Percentiles rank a stretch among this genome's conserved stretches.
Evolutionary conservation across 2,329 filamentous ascomycete genomes (phyloP).

Genomic region (Bipolaris cookei): DNA sequence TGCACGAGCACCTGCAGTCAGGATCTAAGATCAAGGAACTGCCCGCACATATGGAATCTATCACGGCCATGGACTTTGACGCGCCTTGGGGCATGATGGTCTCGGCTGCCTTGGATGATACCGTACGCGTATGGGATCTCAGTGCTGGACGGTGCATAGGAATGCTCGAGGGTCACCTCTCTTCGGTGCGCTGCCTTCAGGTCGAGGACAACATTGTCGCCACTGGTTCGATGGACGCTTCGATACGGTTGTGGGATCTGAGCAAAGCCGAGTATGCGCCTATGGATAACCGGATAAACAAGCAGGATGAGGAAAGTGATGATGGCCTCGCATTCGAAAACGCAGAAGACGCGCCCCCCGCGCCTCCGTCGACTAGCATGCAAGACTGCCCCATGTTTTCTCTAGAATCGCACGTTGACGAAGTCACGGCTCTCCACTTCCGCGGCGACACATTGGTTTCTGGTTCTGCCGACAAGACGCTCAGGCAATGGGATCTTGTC

Average conservation of each 20-base stretch:
- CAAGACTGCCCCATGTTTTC: slow-evolving; percentile 88
- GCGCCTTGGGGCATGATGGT: slow-evolving; percentile 96
- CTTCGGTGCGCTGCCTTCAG: slow-evolving; percentile 89
- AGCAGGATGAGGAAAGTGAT: slow-evolving; percentile 51
- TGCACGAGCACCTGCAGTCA: slow-evolving; percentile 93
- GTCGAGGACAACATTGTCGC: slow-evolving; percentile 95
- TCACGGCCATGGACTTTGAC: slow-evolving; percentile 94
- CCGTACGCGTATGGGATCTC: slow-evolving; percentile 93
- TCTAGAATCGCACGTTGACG: slow-evolving; percentile 87
- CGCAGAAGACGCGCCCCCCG: slow-evolving; percentile 72
- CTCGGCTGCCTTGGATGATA: slow-evolving; percentile 89
- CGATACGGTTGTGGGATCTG: slow-evolving; percentile 92
- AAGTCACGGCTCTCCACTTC: slow-evolving; percentile 94
- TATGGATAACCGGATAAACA: slow-evolving; percentile 61
- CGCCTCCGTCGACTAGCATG: slow-evolving; percentile 75
- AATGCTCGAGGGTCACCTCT: slow-evolving; percentile 88
- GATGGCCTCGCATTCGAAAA: slow-evolving; percentile 75
- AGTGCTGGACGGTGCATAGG: slow-evolving; percentile 93
- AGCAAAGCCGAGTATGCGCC: slow-evolving; percentile 86
- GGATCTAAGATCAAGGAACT: slow-evolving; percentile 88
- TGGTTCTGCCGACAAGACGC: slow-evolving; percentile 94
- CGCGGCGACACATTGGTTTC: slow-evolving; percentile 88
- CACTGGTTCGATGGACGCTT: slow-evolving; percentile 93
- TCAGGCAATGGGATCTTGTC: slow-evolving; percentile 96
- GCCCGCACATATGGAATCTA: slow-evolving; percentile 83